Percentiles rank a stretch among this genome's conserved stretches.
Evolutionary conservation across 352 stramenopile species (phyloP).

Genomic region (Achlya hypogyna): DNA sequence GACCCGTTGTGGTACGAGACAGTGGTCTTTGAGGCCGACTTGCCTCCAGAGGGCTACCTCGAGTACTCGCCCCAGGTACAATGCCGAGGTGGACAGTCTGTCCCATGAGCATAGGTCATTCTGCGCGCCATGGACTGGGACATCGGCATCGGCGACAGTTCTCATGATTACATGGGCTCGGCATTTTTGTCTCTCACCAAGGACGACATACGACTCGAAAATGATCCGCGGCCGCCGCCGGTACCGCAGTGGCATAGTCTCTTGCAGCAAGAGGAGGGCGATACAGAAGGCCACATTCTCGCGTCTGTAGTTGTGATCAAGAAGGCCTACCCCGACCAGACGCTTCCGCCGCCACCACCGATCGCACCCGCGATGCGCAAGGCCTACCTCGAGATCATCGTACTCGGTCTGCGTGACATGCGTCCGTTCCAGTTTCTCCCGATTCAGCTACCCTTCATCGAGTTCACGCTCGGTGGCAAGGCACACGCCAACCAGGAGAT

Average conservation of each 20-base stretch:
- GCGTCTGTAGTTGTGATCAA: conserved; percentile 64
- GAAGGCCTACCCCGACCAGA: conserved; percentile 58
- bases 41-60: conserved; percentile 53
- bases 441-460: conserved; percentile 79
- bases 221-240: conserved; percentile 31
- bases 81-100: background rate
- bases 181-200: conserved; percentile 52
- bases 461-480: conserved; percentile 83
- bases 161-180: conserved; percentile 17
- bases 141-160: conserved; percentile 9
- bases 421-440: conserved; percentile 82
- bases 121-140: conserved; percentile 76
- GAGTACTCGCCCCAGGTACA: conserved; percentile 56
- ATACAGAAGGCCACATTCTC: conserved; percentile 72
- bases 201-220: conserved; percentile 17
- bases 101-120: conserved; percentile 28
- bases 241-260: conserved; percentile 70
- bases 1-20: conserved; percentile 84
- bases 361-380: conserved; percentile 59
- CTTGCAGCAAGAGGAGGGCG: conserved; percentile 62
- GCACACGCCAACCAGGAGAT: conserved; percentile 72
- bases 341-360: conserved; percentile 35
- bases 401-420: conserved; percentile 79
- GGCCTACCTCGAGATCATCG: conserved; percentile 79
- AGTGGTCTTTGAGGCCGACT: conserved; percentile 77